A percentile compares a stretch with the other conserved stretches of the same genome.
These are phyloP conservation scores for Gilbertella persicaria DNA, from an alignment of 371 early-diverging fungal species.

Conservation along the genomic window DNA sequence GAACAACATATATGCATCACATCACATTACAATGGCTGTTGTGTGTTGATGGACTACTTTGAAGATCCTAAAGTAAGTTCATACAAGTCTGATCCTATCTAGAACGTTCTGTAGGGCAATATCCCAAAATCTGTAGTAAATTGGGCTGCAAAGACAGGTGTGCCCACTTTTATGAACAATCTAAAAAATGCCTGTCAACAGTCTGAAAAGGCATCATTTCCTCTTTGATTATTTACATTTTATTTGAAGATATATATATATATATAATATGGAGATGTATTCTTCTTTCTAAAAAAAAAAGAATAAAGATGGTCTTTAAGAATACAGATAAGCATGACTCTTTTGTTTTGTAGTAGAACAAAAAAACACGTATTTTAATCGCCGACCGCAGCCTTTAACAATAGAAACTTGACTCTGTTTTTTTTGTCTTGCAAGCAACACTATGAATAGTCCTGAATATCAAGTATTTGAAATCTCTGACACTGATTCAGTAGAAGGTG, in stretches of 20 bases:
- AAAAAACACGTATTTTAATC: no score
- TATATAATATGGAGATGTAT: no score
- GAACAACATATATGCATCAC: slow-evolving; percentile 48
- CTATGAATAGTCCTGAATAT: not conserved
- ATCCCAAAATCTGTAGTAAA: slow-evolving; percentile 50
- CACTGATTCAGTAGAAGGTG: not conserved
- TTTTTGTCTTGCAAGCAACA: no score
- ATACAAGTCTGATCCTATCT: not conserved
- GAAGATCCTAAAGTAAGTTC: slow-evolving; percentile 52
- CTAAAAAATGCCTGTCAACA: slow-evolving; percentile 25
- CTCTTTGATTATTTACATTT: no score
- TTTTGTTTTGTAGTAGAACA: no score
- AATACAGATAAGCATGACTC: no score
- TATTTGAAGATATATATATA: no score
- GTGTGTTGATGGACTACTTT: slow-evolving; percentile 51
- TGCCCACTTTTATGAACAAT: slow-evolving; percentile 41
- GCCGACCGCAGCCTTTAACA: no score
- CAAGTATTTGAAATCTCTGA: not conserved
- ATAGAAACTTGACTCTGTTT: no score
- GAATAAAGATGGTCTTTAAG: no score
- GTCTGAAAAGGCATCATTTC: slow-evolving; percentile 24
- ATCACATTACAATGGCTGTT: slow-evolving; percentile 40
- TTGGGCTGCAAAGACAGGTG: slow-evolving; percentile 52
- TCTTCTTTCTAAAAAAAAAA: no score
- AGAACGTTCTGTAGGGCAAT: slow-evolving; percentile 30